Conservation (phyloP, 2,329 filamentous ascomycete genomes). For the Decorospora gaudefroyi region DNA sequence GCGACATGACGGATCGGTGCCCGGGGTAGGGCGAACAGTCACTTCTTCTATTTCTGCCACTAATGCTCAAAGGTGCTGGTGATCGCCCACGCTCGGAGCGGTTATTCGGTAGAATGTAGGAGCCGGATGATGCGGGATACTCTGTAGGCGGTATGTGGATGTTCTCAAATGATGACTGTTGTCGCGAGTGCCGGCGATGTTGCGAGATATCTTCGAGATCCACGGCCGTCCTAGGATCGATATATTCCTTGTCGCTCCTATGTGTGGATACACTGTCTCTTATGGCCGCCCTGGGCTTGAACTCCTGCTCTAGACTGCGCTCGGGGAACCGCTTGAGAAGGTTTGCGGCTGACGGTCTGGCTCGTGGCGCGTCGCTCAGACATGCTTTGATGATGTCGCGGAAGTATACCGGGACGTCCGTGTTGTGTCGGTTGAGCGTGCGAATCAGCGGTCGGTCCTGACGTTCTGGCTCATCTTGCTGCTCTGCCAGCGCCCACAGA, state of each 20-base stretch:
- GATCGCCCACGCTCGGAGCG: slow-evolving; percentile 34
- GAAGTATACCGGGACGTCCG: slow-evolving; percentile 78
- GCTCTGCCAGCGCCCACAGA: slow-evolving; percentile 84
- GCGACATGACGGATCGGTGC: slow-evolving; percentile 46
- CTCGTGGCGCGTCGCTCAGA: slow-evolving; percentile 72
- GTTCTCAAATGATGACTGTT: slow-evolving; percentile 41
- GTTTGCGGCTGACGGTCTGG: slow-evolving; percentile 72
- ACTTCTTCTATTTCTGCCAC: slow-evolving; percentile 40
- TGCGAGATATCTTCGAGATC: slow-evolving; percentile 52
- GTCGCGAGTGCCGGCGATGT: slow-evolving; percentile 30
- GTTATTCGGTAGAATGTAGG: slow-evolving; percentile 48
- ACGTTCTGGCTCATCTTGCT: slow-evolving; percentile 87
- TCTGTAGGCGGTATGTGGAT: slow-evolving; percentile 48
- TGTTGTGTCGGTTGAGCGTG: slow-evolving; percentile 27
- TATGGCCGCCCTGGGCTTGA: slow-evolving; percentile 22
- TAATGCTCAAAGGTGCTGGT: slow-evolving; percentile 19
- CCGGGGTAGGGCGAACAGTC: slow-evolving; percentile 44
- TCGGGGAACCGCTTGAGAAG: slow-evolving; percentile 59
- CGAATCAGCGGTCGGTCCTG: slow-evolving; percentile 67
- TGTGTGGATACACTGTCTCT: slow-evolving; percentile 48
- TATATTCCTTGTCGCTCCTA: slow-evolving; percentile 54
- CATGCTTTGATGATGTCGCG: slow-evolving; percentile 75
- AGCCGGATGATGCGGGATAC: slow-evolving; percentile 52
- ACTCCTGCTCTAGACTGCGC: slow-evolving; percentile 11
- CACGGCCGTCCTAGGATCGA: slow-evolving; percentile 52